Base-by-base conservation (phyloP, 2,329 filamentous ascomycete species). In the Verticillium klebahnii region DNA sequence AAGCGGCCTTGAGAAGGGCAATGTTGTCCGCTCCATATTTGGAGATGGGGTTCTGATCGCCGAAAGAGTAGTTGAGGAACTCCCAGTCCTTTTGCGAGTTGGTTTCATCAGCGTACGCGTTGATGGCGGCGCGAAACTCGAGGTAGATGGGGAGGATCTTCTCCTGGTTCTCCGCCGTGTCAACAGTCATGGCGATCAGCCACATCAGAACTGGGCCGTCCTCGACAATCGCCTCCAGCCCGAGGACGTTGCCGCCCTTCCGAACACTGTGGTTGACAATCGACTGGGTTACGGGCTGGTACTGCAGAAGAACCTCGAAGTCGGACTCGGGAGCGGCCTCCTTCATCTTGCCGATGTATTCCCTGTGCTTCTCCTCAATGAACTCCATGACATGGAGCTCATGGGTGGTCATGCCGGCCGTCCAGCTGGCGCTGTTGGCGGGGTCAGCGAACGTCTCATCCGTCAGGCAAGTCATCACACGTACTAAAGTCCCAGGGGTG, bases 41-140 rank as follows among this genome's bases (percentile, higher is more conserved):
- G 6, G 64, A 58, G 17, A 79, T 67, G 1, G 77, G 75, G 25
- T 76, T 66, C 68, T 82, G 77, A 54, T 71, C 69, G 2, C 67
- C 64, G 34, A 72, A 69, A 1, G 77, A 77, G 58, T 82, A 81
- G 67, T 82, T 81, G 50, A 80, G 69, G 63, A 77, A 81, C 36
- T 74, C 69, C 68, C 72, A 78, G 39, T 75, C 66, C 57, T 70
- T 67, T 62, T 73, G 69, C 2, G 68, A 64, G 23, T 70, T 70
- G 29, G 73, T 62, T 57, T 71, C 57, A n/a, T 63, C 64, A 12
- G 73, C 67, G 14, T 70, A 70, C 2, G 62, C 60, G 56, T 72
- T 67, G 31, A 73, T 64, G 0, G 70, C 61, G 6, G 66, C 60
- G 5, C 69, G 45, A 12, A 72, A 69, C 39, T 70, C 67, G 17